Percentiles rank a stretch among this genome's conserved stretches.
These are phyloP conservation scores for Glycine latifolia DNA, from an alignment of 306 rosid genomes.

Conservation along the genomic window DNA sequence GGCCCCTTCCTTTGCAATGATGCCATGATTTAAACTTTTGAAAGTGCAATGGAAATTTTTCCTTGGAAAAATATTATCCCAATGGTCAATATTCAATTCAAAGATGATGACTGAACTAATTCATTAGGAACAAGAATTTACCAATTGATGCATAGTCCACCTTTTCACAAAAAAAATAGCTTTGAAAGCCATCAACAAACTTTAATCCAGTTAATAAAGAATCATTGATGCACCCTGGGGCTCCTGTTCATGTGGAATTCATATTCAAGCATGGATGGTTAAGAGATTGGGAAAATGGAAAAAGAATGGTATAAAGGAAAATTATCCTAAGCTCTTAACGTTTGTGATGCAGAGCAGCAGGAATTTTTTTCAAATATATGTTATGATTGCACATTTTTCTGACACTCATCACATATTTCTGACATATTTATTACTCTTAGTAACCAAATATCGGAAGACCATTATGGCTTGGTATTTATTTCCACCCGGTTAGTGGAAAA, in stretches of 20 bases:
- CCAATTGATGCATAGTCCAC: conserved; percentile 99
- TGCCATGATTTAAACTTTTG: conserved; percentile 24
- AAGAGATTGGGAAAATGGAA: conserved; percentile 33
- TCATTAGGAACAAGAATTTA: conserved; percentile 53
- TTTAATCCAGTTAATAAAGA: conserved; percentile 88
- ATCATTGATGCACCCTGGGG: conserved; percentile 93
- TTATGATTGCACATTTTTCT: conserved; percentile 14
- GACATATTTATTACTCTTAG: neutral
- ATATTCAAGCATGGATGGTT: conserved; percentile 42
- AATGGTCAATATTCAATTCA: conserved; percentile 17
- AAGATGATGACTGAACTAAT: conserved; percentile 41
- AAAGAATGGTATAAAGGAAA: conserved; percentile 14
- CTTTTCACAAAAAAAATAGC: conserved; percentile 82
- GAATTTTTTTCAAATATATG: conserved; percentile 20
- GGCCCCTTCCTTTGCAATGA: conserved; percentile 38
- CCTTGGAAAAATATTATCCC: conserved; percentile 35
- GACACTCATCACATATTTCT: conserved; percentile 24
- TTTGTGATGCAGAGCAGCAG: conserved; percentile 19
- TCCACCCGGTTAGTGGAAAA: no score
- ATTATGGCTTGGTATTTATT: neutral
- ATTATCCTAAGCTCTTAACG: conserved; percentile 1
- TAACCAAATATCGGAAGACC: conserved; percentile 22
- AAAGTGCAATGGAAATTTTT: conserved; percentile 24
- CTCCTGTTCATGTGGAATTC: conserved; percentile 71
- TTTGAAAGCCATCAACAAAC: conserved; percentile 87